phyloP scores from a whole-genome alignment of 2,329 filamentous ascomycete genomes.

The Ascochyta koolunga region DNA sequence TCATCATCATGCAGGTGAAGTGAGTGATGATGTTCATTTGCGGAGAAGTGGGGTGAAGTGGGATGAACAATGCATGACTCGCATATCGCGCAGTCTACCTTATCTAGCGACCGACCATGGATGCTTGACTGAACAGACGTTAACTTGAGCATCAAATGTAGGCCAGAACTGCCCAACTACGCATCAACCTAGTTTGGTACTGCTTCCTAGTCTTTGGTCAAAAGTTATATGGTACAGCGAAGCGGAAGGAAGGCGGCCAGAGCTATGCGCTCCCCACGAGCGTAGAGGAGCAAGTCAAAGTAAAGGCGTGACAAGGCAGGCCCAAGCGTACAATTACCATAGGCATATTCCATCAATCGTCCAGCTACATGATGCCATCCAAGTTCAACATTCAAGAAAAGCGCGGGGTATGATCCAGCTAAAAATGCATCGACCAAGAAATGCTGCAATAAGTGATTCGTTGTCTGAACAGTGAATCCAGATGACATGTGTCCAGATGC shows the following conservation, averaged over 20 bases:
- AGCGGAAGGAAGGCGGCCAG: not conserved
- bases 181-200: not conserved
- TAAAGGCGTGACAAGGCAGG: not conserved
- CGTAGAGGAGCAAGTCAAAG: not conserved
- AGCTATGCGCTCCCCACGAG: constrained; percentile 7
- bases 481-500: not conserved
- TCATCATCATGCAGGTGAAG: constrained; percentile 15
- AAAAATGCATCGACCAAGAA: constrained; percentile 15
- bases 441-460: constrained; percentile 1
- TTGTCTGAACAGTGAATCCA: not conserved
- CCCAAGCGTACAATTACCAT: constrained; percentile 13
- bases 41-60: constrained; percentile 45
- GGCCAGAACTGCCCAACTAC: not conserved
- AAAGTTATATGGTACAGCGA: constrained; percentile 13
- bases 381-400: constrained; percentile 6
- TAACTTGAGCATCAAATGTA: not conserved
- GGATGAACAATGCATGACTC: constrained; percentile 40
- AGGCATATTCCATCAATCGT: constrained; percentile 17
- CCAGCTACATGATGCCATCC: constrained; percentile 17
- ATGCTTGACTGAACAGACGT: not conserved
- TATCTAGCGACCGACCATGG: not conserved
- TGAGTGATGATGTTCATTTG: constrained; percentile 20
- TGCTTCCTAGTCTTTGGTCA: not conserved
- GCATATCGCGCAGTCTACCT: constrained; percentile 14
- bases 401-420: constrained; percentile 20